Percentiles rank a stretch among this genome's conserved stretches.
phyloP scores from a whole-genome alignment of 2,329 filamentous ascomycete species.

The Alternaria arbusti region DNA sequence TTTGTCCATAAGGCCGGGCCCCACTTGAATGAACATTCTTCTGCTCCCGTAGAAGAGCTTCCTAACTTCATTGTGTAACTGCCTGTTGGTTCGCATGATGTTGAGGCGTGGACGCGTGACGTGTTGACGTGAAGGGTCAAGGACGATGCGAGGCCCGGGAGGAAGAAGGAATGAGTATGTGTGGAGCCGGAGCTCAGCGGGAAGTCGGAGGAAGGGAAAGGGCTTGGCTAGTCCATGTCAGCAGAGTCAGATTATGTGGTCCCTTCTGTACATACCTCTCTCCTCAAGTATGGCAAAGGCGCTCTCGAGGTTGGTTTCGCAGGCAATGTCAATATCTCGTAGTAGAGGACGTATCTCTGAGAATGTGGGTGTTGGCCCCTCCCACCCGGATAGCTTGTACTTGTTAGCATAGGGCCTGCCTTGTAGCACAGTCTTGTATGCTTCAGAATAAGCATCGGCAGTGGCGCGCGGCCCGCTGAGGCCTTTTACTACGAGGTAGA shows the following conservation, averaged over 20 bases:
- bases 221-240: slow-evolving; percentile 20
- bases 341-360: slow-evolving; percentile 28
- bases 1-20: neutral
- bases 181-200: slow-evolving; percentile 31
- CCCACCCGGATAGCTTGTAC: slow-evolving; percentile 12
- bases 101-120: slow-evolving; percentile 11
- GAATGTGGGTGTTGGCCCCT: slow-evolving; percentile 26
- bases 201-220: slow-evolving; percentile 31
- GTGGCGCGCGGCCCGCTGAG: slow-evolving; percentile 27
- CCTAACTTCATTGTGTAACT: slow-evolving; percentile 21
- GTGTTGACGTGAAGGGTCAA: neutral
- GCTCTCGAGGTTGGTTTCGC: slow-evolving; percentile 22
- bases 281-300: slow-evolving; percentile 18
- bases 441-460: slow-evolving; percentile 23
- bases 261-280: slow-evolving; percentile 14
- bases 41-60: slow-evolving; percentile 22
- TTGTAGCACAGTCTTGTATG: slow-evolving; percentile 21
- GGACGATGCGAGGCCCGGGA: slow-evolving; percentile 12
- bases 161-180: slow-evolving; percentile 27
- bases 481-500: slow-evolving; percentile 22
- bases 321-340: slow-evolving; percentile 20
- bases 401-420: slow-evolving; percentile 23
- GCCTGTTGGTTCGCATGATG: slow-evolving; percentile 25
- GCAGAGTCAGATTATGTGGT: neutral
- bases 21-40: slow-evolving; percentile 18